Percentiles rank a stretch among this genome's conserved stretches.
Evolutionary conservation across 129 eudicot species (phyloP).

Genomic region (Pseudognaphalium luteoalbum): DNA sequence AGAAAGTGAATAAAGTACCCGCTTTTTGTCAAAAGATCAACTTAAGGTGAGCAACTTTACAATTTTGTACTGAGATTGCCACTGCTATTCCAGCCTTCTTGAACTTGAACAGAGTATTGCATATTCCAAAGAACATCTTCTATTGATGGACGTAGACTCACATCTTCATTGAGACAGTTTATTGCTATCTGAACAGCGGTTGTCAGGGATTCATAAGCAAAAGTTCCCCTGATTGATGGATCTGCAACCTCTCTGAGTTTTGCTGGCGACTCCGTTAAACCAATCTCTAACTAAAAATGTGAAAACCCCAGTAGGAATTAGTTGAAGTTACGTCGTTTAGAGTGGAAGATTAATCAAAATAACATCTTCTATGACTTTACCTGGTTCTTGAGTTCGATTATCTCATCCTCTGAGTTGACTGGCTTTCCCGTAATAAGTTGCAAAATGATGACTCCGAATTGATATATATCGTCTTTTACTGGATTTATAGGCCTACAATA

Average conservation of each 20-base stretch:
- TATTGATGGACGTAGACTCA: constrained; percentile 70
- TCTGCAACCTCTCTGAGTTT: constrained; percentile 56
- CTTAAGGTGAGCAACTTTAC: constrained; percentile 21
- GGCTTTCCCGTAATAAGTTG: constrained; percentile 81
- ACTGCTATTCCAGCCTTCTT: constrained; percentile 93
- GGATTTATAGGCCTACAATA: constrained; percentile 42
- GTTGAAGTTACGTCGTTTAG: background rate
- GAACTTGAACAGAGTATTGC: constrained; percentile 95
- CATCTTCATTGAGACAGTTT: constrained; percentile 64
- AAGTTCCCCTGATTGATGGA: constrained; percentile 68
- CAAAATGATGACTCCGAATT: constrained; percentile 71
- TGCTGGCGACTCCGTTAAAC: constrained; percentile 70
- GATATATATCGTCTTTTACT: constrained; percentile 80
- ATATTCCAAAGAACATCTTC: constrained; percentile 97
- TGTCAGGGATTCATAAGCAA: constrained; percentile 78
- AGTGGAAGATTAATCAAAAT: background rate
- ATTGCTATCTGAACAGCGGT: constrained; percentile 69
- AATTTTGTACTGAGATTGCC: constrained; percentile 69
- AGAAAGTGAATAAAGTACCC: constrained; percentile 21
- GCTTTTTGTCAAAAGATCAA: background rate
- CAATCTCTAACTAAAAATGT: constrained; percentile 65
- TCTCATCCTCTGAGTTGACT: constrained; percentile 53
- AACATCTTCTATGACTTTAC: constrained; percentile 34
- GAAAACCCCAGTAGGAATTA: constrained; percentile 11
- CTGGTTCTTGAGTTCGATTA: constrained; percentile 63